Evolutionary conservation across 768 basidiomycete genomes (phyloP), one percentile per base, ranked within the genome.

Genomic region (Russula olivacea): DNA sequence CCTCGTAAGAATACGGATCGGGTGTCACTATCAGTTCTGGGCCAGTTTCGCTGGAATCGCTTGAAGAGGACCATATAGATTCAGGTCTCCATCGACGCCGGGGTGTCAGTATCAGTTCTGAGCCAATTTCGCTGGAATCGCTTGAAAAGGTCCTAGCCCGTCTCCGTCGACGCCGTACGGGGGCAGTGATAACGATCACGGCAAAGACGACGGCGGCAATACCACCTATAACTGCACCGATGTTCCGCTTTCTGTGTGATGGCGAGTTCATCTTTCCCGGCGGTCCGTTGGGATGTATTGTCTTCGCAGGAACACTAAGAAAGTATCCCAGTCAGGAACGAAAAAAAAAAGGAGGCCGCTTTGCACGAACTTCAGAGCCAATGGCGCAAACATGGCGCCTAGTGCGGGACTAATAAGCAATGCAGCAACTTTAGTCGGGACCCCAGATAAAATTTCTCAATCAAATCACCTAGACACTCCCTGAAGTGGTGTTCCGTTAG

Each of bases 361-460:
- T 7, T 28, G 28, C 9, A 61, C 70, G 45, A 34, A 71, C 70
- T 43, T 66, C 9, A 69, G 50, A 30, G 69, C 69, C n/a, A 71
- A 58, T 23, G 65, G 69, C 3, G 70, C 70, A 58, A 58, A 71
- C 59, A 71, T 58, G 8, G 64, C 70, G 28, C 70, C 70, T 12
- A 67, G 65, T 2, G 65, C 69, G 11, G 70, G 69, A 51, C 70
- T 71, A 23, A 23, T 38, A 34, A 21, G 5, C 3, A 21, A n/a
- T 21, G 9, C 4, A 1, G 28, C n/a, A 41, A n/a, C 14, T 28
- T 55, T 11, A 60, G 32, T 45, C 41, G 19, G 5, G 3, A 56
- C 17, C 19, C 11, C 12, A 23, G 3, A 15, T 25, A 23, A 14
- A 1, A 34, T 19, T 23, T 30, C 17, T 17, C 38, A 25, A 12